Base-by-base conservation (phyloP, 164 flowering plant species). In the Saururus chinensis region DNA sequence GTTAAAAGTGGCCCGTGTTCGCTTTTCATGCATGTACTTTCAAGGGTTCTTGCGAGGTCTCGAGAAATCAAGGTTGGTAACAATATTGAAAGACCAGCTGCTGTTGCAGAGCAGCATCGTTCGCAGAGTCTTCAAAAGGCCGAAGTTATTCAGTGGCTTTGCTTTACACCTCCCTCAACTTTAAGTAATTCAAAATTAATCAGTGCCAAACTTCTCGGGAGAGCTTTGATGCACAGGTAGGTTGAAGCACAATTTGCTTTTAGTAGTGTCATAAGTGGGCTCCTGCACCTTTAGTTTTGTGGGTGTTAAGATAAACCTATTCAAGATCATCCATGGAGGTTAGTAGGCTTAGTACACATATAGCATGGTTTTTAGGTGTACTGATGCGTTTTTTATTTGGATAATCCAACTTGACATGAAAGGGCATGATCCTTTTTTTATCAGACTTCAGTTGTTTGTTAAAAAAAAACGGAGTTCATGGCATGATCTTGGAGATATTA, bases 161-260 rank as follows among this genome's bases (percentile, higher is more conserved):
- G 99, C 84, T 93, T 93, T 75, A 84, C 93, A 11, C 99, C 99
- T 19, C 99, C 97, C 12, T 83, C 97, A 25, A 83, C 92, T 60
- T 79, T 88, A 64, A 72, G 66, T 60, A 79, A 88, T 75, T 84
- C 78, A 25, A 69, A 82, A 30, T 70, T 68, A 68, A 75, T 88
- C 61, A 79, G 72, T 58, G 72, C 69, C 42, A 91, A 85, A 75
- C 95, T 95, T 71, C 89, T 85, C 70, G 69, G 72, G 41, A 82
- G 70, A 69, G 96, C 97, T 42, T 70, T 95, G 76, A 73, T 76
- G 62, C 99, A 95, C 65, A 85, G 99, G 99, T 95, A 76, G 41
- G 70, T 40, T 53, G 2, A 17, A 9, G 2, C 17, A 45, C 17
- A 12, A 2, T 45, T 45, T 45, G 17, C 17, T 45, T 6, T 30